Evolutionary conservation across 768 basidiomycete genomes (phyloP), one percentile per base, ranked within the genome.

Genomic region (Ramaria sp.): DNA sequence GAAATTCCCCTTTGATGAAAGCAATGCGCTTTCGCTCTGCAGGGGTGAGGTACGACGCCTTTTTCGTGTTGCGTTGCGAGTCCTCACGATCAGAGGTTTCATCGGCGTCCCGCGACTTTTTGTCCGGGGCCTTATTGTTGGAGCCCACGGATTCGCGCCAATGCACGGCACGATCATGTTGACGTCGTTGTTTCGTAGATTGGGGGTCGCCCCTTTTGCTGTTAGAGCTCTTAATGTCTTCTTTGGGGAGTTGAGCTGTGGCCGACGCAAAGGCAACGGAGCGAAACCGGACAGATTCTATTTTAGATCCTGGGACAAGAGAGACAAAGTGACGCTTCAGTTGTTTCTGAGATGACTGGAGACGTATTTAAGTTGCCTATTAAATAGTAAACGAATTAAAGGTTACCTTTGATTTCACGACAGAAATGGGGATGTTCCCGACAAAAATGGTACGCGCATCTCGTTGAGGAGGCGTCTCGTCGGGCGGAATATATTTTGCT

Each of bases 211-310:
- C 65, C 15, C 73, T 74, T 60, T 58, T 67, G 20, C 55, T 61
- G 15, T 62, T 55, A 18, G 63, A 58, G 70, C 71, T 12, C 73
- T 62, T 64, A 25, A 67, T 68, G 22, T 76, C 69, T 43, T 68
- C 65, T 32, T 72, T 65, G 0, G 80, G 74, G 16, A 83, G 71
- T 58, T 79, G 76, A 10, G 83, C 67, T 0, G 90, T 90, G 9
- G 95, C 89, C 0, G 75, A 76, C 58, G 88, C 82, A 72, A 97
- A 97, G 1, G 93, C 84, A 48, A 96, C 78, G 15, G 93, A 96
- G 50, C 95, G 89, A 74, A 95, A 96, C 41, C 95, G 89, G 24
- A 82, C 77, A 4, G 92, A 93, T 63, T 98, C 95, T 59, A 96
- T 84, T 71, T 87, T 90, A 50, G 88, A 81, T 0, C 74, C 68